These are phyloP conservation scores for Alternaria sp. DNA, from an alignment of 2,329 filamentous ascomycete species.

Conservation along the genomic window DNA sequence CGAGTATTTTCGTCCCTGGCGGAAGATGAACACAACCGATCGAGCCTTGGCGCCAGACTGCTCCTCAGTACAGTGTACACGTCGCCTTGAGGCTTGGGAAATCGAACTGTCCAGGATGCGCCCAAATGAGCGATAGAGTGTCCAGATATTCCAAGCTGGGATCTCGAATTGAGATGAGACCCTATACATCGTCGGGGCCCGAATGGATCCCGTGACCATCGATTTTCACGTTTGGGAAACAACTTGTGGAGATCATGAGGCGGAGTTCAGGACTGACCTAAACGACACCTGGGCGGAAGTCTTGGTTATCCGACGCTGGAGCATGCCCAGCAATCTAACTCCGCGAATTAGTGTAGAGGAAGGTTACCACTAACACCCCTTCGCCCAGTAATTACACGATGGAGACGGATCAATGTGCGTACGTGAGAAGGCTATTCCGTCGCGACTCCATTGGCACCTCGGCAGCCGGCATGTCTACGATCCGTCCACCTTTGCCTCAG, in stretches of 20 bases:
- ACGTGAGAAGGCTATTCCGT: background rate
- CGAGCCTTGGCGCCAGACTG: constrained; percentile 15
- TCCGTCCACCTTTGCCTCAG: background rate
- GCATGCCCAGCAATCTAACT: constrained; percentile 8
- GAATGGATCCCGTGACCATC: constrained; percentile 8
- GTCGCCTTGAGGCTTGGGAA: constrained; percentile 24
- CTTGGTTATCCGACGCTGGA: constrained; percentile 7
- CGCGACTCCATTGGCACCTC: constrained; percentile 2
- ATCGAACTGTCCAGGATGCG: constrained; percentile 6
- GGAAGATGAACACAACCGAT: background rate
- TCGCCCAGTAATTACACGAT: background rate
- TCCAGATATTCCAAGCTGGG: background rate
- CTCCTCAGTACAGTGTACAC: constrained; percentile 11
- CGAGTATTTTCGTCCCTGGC: constrained; percentile 30
- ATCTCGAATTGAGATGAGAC: background rate
- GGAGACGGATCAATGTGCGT: background rate
- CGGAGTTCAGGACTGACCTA: constrained; percentile 18
- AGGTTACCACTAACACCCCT: background rate
- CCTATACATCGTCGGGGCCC: background rate
- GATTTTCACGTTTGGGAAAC: background rate
- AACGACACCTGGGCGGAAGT: constrained; percentile 4
- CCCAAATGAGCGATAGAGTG: background rate
- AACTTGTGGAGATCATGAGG: constrained; percentile 21
- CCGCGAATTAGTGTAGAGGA: constrained; percentile 8
- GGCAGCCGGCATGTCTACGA: constrained; percentile 4